Percentiles rank a stretch among this genome's conserved stretches.
phyloP scores from a whole-genome alignment of 192 early-diverging fungal species.

The Entophlyctis luteolus region DNA sequence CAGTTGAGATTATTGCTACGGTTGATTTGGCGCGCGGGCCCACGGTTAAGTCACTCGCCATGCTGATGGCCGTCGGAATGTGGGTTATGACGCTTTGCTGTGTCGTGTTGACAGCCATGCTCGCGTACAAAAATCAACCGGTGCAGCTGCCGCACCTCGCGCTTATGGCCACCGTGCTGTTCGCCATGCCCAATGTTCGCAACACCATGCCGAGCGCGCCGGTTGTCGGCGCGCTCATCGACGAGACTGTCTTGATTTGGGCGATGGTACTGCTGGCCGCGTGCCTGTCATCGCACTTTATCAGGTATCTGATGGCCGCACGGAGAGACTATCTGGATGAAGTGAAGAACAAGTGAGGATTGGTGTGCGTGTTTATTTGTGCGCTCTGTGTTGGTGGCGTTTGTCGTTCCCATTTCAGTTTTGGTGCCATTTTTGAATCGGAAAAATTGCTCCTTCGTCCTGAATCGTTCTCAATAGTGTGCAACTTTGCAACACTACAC shows the following conservation, averaged over 20 bases:
- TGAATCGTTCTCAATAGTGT: too few species aligned
- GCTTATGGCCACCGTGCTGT: not conserved
- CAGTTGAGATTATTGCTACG: not conserved
- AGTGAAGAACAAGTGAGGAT: too few species aligned
- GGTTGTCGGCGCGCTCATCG: not conserved
- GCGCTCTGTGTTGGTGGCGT: too few species aligned
- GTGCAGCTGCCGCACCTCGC: not conserved
- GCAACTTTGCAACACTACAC: too few species aligned
- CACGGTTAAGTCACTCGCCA: not conserved
- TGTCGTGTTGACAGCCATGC: not conserved
- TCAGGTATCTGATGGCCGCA: not conserved
- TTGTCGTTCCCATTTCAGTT: too few species aligned
- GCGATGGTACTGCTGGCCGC: constrained; percentile 2
- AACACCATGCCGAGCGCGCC: constrained; percentile 15
- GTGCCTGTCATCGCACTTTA: not conserved
- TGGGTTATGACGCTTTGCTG: not conserved
- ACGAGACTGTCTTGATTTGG: constrained; percentile 10
- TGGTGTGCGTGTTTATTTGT: too few species aligned
- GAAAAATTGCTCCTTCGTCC: too few species aligned
- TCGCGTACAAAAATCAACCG: not conserved
- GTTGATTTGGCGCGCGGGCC: not conserved
- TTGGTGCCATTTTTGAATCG: too few species aligned
- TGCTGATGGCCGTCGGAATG: not conserved
- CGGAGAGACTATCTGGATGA: too few species aligned
- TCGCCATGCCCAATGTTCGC: constrained; percentile 1